Conservation (phyloP, 78 protist species). For the Emiliania huxleyi region DNA sequence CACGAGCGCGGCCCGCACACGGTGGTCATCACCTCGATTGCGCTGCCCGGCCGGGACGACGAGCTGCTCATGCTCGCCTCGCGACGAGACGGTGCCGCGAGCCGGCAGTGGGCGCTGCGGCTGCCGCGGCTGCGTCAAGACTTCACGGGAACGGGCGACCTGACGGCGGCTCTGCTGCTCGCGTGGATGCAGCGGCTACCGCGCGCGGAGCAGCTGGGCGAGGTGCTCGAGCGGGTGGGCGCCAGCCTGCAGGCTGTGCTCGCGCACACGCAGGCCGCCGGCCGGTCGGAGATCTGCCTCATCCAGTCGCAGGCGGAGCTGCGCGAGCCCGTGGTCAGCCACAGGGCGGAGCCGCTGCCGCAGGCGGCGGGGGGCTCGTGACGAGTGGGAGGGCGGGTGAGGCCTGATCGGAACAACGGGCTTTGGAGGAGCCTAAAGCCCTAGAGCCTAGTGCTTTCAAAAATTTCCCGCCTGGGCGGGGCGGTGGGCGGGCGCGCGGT, state of each 20-base stretch:
- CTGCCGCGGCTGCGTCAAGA: conserved; percentile 42
- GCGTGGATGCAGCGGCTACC: background rate
- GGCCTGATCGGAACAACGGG: no score
- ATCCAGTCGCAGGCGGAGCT: background rate
- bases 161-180: background rate
- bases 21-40: conserved; percentile 66
- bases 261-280: background rate
- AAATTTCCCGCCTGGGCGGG: no score
- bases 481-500: no score
- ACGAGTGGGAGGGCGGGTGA: no score
- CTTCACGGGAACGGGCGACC: conserved; percentile 84
- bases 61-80: background rate
- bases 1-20: conserved; percentile 60
- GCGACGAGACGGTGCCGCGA: background rate
- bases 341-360: no score
- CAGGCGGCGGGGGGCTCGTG: no score
- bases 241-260: background rate
- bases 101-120: background rate
- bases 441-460: no score
- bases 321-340: no score
- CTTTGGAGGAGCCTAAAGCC: no score
- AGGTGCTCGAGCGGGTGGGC: background rate
- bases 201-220: background rate
- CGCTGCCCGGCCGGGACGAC: background rate
- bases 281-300: background rate